These are phyloP conservation scores for Colletotrichum sp. DNA, from an alignment of 2,329 filamentous ascomycete genomes.

Conservation along the genomic window DNA sequence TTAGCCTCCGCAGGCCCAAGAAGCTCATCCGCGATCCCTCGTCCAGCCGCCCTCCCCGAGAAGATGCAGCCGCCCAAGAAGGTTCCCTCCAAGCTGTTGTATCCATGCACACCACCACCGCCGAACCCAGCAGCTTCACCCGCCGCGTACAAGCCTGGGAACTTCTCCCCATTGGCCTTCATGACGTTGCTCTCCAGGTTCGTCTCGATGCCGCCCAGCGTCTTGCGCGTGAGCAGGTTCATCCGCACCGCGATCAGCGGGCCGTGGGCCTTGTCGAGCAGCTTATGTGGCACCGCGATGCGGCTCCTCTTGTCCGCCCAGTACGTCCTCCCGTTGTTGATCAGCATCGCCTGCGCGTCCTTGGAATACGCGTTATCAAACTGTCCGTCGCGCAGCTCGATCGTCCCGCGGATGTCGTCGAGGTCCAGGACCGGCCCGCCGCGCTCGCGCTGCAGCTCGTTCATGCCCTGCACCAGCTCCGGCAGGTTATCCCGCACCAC, in stretches of 20 bases:
- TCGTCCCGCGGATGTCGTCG: constrained; percentile 45
- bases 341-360: constrained; percentile 66
- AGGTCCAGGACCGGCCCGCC: constrained; percentile 53
- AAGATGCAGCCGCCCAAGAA: constrained; percentile 69
- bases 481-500: constrained; percentile 60
- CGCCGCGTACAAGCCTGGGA: constrained; percentile 63
- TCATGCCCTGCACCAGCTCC: constrained; percentile 63
- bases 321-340: constrained; percentile 60
- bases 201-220: constrained; percentile 64
- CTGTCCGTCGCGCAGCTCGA: constrained; percentile 61
- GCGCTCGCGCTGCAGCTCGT: constrained; percentile 52
- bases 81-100: constrained; percentile 66
- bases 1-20: constrained; percentile 11
- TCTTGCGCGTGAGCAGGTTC: constrained; percentile 66
- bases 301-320: constrained; percentile 58
- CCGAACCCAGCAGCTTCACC: constrained; percentile 67
- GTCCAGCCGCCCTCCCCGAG: constrained; percentile 61
- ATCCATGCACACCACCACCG: constrained; percentile 66
- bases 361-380: constrained; percentile 62
- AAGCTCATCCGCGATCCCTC: constrained; percentile 57
- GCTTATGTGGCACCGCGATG: constrained; percentile 56
- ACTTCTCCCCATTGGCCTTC: constrained; percentile 49
- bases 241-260: constrained; percentile 65
- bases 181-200: constrained; percentile 62
- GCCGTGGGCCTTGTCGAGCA: constrained; percentile 59